phyloP scores from a whole-genome alignment of 179 eudicot genomes.

The Patellifolia procumbens region DNA sequence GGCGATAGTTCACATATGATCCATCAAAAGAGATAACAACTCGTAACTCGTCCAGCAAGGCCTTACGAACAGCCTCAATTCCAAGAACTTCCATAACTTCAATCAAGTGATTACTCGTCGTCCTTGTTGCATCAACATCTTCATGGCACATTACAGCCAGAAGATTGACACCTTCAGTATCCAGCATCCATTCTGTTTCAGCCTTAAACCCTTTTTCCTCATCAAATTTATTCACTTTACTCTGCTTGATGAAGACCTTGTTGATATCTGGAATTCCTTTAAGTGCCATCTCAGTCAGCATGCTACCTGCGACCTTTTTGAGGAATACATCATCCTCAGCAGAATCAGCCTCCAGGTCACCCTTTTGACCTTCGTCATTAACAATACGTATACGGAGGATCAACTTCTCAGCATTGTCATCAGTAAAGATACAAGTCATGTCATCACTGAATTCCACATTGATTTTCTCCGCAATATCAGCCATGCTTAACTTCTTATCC shows the following conservation, averaged over 20 bases:
- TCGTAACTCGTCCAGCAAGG: slow-evolving; percentile 89
- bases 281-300: slow-evolving; percentile 95
- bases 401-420: slow-evolving; percentile 95
- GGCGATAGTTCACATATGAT: slow-evolving; percentile 92
- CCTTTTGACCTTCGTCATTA: slow-evolving; percentile 92
- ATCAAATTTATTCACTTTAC: slow-evolving; percentile 76
- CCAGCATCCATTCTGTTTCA: slow-evolving; percentile 97
- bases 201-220: slow-evolving; percentile 80
- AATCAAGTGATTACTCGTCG: slow-evolving; percentile 95
- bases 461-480: slow-evolving; percentile 96
- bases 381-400: slow-evolving; percentile 93
- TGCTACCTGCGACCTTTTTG: slow-evolving; percentile 88
- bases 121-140: slow-evolving; percentile 91
- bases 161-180: slow-evolving; percentile 98
- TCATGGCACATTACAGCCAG: slow-evolving; percentile 94
- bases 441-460: slow-evolving; percentile 87
- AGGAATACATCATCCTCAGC: slow-evolving; percentile 98
- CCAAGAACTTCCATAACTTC: slow-evolving; percentile 97
- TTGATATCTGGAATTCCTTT: slow-evolving; percentile 91
- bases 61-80: slow-evolving; percentile 91
- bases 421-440: slow-evolving; percentile 87
- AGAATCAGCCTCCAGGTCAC: slow-evolving; percentile 72
- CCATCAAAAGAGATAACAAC: slow-evolving; percentile 98
- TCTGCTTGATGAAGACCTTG: slow-evolving; percentile 87
- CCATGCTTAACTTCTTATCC: slow-evolving; percentile 95